These are phyloP conservation scores for Rhodotorula diobovata DNA, from an alignment of 768 basidiomycete species.

Conservation along the genomic window DNA sequence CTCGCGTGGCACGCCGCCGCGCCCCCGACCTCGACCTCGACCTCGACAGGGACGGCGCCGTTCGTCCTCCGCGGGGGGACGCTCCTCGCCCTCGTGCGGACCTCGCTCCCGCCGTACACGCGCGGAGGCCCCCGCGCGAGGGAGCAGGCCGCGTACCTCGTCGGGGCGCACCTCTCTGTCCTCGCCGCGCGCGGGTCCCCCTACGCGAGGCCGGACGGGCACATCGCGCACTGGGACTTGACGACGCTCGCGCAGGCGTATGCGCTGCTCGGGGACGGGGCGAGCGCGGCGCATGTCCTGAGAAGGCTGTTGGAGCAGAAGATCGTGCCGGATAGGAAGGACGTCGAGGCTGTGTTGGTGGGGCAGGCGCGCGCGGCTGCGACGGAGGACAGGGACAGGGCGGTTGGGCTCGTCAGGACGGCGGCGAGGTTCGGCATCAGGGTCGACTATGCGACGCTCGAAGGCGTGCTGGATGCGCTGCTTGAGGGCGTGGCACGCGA, in stretches of 20 bases:
- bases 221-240: conserved; percentile 24
- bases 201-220: neutral
- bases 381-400: neutral
- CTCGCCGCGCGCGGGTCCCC: conserved; percentile 16
- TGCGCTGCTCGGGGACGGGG: conserved; percentile 5
- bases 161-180: neutral
- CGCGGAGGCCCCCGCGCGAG: neutral
- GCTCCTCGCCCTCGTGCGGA: conserved; percentile 15
- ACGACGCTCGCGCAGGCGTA: conserved; percentile 27
- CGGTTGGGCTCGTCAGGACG: neutral
- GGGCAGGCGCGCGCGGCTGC: neutral
- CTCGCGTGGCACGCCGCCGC: neutral
- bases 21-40: neutral
- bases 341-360: conserved; percentile 14
- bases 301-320: conserved; percentile 2
- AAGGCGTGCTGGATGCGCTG: neutral
- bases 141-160: neutral
- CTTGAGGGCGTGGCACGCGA: neutral
- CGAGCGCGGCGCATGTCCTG: conserved; percentile 18
- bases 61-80: neutral
- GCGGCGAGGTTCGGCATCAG: neutral
- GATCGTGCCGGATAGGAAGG: conserved; percentile 19
- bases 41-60: neutral
- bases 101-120: neutral
- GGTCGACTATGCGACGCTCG: neutral